A percentile compares a stretch with the other conserved stretches of the same genome.
phyloP scores from a whole-genome alignment of 2,329 filamentous ascomycete genomes.

The Paramyrothecium sp. region DNA sequence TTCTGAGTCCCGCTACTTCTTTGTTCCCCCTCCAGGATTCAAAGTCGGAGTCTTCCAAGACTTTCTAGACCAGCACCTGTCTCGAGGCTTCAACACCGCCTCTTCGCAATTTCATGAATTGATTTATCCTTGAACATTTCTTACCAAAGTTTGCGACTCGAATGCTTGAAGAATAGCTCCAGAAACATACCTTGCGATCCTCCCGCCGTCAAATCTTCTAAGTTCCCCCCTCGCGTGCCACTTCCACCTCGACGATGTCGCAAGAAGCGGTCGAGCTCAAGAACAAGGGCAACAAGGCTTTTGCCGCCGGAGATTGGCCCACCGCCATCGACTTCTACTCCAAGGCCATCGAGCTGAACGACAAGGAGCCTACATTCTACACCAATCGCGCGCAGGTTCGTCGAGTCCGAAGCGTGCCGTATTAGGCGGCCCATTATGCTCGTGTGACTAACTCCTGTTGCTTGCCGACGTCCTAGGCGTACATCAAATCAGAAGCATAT shows the following conservation, averaged over 20 bases:
- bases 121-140: not conserved
- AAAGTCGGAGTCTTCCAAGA: not conserved
- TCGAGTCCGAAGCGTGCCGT: constrained; percentile 12
- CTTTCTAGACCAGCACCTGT: not conserved
- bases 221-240: constrained; percentile 4
- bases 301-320: constrained; percentile 83
- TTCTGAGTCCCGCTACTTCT: not conserved
- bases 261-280: constrained; percentile 80
- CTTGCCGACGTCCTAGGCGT: constrained; percentile 55
- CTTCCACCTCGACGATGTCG: constrained; percentile 32
- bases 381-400: constrained; percentile 91
- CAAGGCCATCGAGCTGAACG: constrained; percentile 81
- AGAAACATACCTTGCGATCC: not conserved
- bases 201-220: constrained; percentile 4
- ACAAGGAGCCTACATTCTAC: constrained; percentile 84
- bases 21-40: not conserved
- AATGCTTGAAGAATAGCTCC: not conserved
- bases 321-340: constrained; percentile 80
- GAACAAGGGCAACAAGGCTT: constrained; percentile 92
- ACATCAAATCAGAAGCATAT: constrained; percentile 94
- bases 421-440: constrained; percentile 21
- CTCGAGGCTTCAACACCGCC: not conserved
- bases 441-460: constrained; percentile 42
- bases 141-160: not conserved
- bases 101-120: not conserved